These are phyloP conservation scores for Linderniella brevidens DNA, from an alignment of 257 asterid species.

Conservation along the genomic window DNA sequence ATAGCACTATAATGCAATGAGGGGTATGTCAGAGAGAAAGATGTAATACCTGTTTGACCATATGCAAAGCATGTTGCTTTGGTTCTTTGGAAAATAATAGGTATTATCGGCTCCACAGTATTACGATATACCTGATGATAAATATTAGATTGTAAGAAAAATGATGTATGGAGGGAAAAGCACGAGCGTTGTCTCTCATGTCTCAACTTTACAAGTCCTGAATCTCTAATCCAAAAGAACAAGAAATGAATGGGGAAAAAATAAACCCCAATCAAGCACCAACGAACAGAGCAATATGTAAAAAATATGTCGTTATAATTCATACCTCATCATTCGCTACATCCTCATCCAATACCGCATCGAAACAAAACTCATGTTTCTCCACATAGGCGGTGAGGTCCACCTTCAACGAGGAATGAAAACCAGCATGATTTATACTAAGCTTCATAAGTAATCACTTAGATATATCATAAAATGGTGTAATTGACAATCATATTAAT, in stretches of 20 bases:
- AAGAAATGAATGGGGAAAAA: neutral
- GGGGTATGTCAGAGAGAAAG: constrained; percentile 8
- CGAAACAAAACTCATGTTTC: constrained; percentile 92
- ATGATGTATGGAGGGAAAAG: neutral
- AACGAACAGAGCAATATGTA: neutral
- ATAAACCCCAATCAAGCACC: neutral
- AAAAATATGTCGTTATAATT: constrained; percentile 3
- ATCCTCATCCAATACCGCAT: constrained; percentile 83
- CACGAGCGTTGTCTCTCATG: no score
- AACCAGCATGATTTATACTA: constrained; percentile 2
- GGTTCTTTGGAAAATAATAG: constrained; percentile 84
- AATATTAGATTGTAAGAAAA: constrained; percentile 11
- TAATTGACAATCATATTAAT: constrained; percentile 5
- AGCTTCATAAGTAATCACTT: constrained; percentile 2
- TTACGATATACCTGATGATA: constrained; percentile 61
- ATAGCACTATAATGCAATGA: neutral
- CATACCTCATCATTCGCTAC: constrained; percentile 90
- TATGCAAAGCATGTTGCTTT: constrained; percentile 97
- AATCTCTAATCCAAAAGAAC: neutral
- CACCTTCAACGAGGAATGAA: constrained; percentile 35
- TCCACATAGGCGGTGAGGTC: constrained; percentile 97
- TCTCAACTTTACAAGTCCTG: no score
- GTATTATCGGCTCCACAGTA: constrained; percentile 95
- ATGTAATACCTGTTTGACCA: constrained; percentile 78
- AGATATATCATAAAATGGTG: constrained; percentile 1